A percentile compares a stretch with the other conserved stretches of the same genome.
Evolutionary conservation across 345 rosid genomes (phyloP).

Genomic region (Dimocarpus longan): DNA sequence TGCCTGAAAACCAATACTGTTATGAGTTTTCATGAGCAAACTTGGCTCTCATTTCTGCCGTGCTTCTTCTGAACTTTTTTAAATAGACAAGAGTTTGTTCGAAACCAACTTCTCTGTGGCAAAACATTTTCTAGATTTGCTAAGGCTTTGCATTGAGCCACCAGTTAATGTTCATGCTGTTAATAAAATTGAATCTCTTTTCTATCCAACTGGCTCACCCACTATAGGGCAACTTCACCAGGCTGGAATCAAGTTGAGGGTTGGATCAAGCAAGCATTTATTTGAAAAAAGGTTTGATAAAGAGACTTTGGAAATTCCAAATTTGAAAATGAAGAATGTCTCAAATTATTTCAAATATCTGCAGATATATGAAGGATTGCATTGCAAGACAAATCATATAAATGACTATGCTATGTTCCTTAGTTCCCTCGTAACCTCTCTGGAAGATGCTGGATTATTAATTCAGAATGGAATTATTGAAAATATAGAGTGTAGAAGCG

Average conservation of each 20-base stretch:
- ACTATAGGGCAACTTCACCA: constrained; percentile 17
- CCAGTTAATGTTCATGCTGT: background rate
- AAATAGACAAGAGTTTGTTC: background rate
- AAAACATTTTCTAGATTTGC: constrained; percentile 1
- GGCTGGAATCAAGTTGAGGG: constrained; percentile 23
- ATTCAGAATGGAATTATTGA: constrained; percentile 9
- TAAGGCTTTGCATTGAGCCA: constrained; percentile 1
- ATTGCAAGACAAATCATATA: background rate
- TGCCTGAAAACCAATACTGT: too few species aligned
- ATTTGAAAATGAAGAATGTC: too few species aligned
- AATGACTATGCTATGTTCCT: constrained; percentile 4
- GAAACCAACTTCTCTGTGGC: background rate
- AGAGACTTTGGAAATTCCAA: too few species aligned
- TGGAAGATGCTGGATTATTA: constrained; percentile 17
- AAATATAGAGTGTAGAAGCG: background rate
- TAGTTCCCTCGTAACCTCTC: constrained; percentile 1
- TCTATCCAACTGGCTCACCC: background rate
- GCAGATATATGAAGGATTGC: background rate
- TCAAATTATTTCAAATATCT: background rate
- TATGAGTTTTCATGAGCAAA: background rate
- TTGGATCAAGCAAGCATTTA: constrained; percentile 6
- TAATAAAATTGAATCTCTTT: background rate
- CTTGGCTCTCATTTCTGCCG: background rate
- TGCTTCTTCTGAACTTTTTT: too few species aligned
- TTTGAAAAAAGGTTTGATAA: constrained; percentile 1